Evolutionary conservation across 148 eudicot genomes (phyloP).

Genomic region (Euryodendron excelsum): DNA sequence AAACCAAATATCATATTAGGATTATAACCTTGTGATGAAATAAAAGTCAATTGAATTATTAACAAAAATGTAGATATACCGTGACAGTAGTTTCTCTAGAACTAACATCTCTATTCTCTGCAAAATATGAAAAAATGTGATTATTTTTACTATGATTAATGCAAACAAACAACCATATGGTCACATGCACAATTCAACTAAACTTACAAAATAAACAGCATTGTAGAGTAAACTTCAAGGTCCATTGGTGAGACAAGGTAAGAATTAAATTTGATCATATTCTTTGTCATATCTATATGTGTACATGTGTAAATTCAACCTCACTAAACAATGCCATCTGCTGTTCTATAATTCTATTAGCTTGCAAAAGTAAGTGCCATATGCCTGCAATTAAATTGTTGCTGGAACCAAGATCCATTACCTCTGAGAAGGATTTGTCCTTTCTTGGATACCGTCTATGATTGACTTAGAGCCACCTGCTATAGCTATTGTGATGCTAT

Average conservation of each 20-base stretch:
- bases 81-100: constrained; percentile 25
- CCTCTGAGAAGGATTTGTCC: background rate
- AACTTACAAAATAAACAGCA: background rate
- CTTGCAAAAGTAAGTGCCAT: background rate
- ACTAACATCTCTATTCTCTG: constrained; percentile 32
- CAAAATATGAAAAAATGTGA: constrained; percentile 10
- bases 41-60: background rate
- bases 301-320: background rate
- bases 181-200: background rate
- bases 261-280: background rate
- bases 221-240: background rate
- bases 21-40: background rate
- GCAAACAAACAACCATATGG: background rate
- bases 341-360: background rate
- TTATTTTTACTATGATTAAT: background rate
- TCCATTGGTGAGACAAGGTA: background rate
- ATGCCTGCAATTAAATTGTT: background rate
- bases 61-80: constrained; percentile 32
- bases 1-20: constrained; percentile 11
- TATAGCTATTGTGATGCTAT: background rate
- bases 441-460: background rate
- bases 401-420: background rate
- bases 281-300: background rate
- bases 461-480: background rate
- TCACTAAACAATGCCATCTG: background rate